A percentile compares a stretch with the other conserved stretches of the same genome.
phyloP scores from a whole-genome alignment of 139 green algal species.

The Trebouxia sp. region DNA sequence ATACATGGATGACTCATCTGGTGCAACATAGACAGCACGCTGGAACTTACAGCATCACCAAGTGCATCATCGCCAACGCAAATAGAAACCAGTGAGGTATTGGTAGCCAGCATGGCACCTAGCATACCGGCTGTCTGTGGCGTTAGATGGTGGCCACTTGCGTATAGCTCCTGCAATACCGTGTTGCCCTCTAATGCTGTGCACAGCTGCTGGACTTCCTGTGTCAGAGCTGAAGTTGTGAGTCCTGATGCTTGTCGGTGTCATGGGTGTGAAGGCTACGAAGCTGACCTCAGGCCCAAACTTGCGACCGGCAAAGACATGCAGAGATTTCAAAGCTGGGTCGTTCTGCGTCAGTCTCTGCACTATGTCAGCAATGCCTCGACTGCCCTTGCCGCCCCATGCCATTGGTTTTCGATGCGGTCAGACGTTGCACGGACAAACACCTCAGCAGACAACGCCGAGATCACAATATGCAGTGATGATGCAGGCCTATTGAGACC shows the following conservation, averaged over 20 bases:
- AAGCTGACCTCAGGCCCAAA: conserved; percentile 32
- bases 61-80: conserved; percentile 7
- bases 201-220: conserved; percentile 56
- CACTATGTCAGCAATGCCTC: conserved; percentile 26
- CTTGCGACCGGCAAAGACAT: conserved; percentile 1
- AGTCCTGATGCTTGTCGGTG: too few relatives aligned
- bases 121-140: conserved; percentile 2
- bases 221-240: conserved; percentile 14
- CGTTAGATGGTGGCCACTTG: conserved; percentile 20
- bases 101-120: conserved; percentile 7
- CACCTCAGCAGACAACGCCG: background rate
- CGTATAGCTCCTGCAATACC: conserved; percentile 29
- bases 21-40: too few relatives aligned
- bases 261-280: too few relatives aligned
- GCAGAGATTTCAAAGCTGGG: conserved; percentile 17
- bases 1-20: background rate
- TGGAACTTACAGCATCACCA: conserved; percentile 19
- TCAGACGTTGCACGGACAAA: too few relatives aligned
- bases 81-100: background rate
- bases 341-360: conserved; percentile 20
- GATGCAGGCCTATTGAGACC: too few relatives aligned
- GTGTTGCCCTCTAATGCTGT: conserved; percentile 28
- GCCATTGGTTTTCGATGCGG: background rate
- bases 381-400: conserved; percentile 21
- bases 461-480: too few relatives aligned